phyloP scores from a whole-genome alignment of 345 rosid genomes.

The Atalantia buxifolia region DNA sequence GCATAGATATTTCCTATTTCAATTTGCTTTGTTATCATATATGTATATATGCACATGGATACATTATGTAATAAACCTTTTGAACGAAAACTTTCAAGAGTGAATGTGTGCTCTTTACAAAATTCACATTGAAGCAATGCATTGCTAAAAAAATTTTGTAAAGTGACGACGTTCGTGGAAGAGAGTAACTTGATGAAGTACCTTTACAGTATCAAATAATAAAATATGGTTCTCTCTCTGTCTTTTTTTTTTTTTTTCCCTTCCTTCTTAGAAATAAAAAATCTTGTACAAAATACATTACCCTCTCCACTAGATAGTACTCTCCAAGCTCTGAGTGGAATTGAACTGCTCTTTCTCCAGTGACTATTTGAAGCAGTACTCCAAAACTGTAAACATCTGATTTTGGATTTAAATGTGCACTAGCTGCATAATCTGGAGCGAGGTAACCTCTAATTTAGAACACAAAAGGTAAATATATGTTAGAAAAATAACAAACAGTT shows the following conservation, averaged over 20 bases:
- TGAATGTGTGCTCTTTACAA: background rate
- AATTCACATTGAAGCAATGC: background rate
- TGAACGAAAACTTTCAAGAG: background rate
- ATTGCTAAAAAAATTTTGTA: too few relatives aligned
- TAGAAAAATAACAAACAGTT: too few relatives aligned
- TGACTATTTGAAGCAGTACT: conserved; percentile 33
- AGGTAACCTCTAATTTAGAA: conserved; percentile 32
- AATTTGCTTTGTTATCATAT: background rate
- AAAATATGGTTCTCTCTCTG: background rate
- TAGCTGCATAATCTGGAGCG: conserved; percentile 38
- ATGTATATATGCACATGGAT: too few relatives aligned
- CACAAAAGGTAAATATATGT: background rate
- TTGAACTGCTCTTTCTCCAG: conserved; percentile 30
- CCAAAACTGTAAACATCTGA: conserved; percentile 41
- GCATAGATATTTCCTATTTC: background rate
- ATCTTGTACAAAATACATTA: background rate
- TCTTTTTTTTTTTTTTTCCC: too few relatives aligned
- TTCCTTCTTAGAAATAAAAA: too few relatives aligned
- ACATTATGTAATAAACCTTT: too few relatives aligned
- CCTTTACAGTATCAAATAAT: too few relatives aligned
- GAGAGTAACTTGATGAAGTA: background rate
- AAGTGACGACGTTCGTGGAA: background rate
- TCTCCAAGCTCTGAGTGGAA: conserved; percentile 36
- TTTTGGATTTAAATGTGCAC: conserved; percentile 33
- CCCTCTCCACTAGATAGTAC: conserved; percentile 40